A percentile compares a stretch with the other conserved stretches of the same genome.
Conservation (phyloP, 2,329 filamentous ascomycete genomes). For the Cyphellophora attinorum region DNA sequence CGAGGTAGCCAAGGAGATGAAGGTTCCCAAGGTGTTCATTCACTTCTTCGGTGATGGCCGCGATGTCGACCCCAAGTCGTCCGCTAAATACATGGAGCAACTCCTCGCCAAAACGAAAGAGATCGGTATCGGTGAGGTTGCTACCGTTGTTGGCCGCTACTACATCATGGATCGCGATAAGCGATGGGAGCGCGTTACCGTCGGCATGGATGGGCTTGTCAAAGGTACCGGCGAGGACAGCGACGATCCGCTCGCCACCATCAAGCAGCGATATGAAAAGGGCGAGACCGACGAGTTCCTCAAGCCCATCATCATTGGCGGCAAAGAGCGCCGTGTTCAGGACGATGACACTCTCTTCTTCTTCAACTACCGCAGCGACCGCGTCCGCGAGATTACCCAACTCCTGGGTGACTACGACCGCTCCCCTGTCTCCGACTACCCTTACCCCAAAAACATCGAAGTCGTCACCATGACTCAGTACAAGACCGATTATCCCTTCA, state of each 20-base stretch:
- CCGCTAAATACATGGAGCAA: conserved; percentile 76
- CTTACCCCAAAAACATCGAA: conserved; percentile 78
- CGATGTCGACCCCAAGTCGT: conserved; percentile 95
- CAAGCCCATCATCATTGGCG: conserved; percentile 91
- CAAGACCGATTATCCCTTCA: conserved; percentile 89
- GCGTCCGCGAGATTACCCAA: conserved; percentile 92
- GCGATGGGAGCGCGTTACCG: conserved; percentile 91
- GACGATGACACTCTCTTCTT: conserved; percentile 95
- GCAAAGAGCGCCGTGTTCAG: conserved; percentile 75
- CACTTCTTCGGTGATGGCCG: conserved; percentile 99
- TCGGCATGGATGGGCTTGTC: conserved; percentile 79
- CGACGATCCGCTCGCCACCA: conserved; percentile 72
- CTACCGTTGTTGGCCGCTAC: conserved; percentile 90
- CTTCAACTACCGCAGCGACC: conserved; percentile 99
- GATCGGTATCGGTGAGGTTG: conserved; percentile 76
- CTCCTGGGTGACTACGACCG: conserved; percentile 86
- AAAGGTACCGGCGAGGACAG: conserved; percentile 78
- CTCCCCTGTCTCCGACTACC: conserved; percentile 81
- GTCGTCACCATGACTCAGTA: conserved; percentile 98
- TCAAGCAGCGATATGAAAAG: conserved; percentile 79
- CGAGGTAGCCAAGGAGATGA: conserved; percentile 78
- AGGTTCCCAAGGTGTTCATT: conserved; percentile 85
- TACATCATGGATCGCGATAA: conserved; percentile 99
- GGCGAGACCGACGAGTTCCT: conserved; percentile 95
- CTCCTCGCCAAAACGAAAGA: conserved; percentile 73